Percentiles rank a stretch among this genome's conserved stretches.
These are phyloP conservation scores for Candida nanaspora DNA, from an alignment of 805 yeast species.

Conservation along the genomic window DNA sequence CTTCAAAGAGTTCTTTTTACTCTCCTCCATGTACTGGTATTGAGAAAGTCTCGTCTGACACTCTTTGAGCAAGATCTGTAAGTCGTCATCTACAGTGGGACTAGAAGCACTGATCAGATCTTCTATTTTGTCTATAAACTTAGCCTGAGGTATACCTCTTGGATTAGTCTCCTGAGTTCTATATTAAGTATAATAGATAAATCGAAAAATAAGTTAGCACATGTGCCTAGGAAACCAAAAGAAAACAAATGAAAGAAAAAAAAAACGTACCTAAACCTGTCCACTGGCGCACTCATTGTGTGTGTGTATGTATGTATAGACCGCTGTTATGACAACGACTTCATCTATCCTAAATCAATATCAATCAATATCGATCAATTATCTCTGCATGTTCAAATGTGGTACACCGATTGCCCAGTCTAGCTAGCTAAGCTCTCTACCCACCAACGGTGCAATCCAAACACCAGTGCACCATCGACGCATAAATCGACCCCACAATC, in stretches of 20 bases:
- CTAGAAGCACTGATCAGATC: conserved; percentile 48
- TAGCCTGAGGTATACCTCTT: conserved; percentile 95
- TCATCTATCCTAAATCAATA: too few relatives aligned
- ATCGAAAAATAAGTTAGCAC: conserved; percentile 1
- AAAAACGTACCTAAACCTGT: conserved; percentile 7
- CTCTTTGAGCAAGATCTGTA: conserved; percentile 46
- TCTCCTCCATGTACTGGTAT: conserved; percentile 78
- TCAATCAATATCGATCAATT: too few relatives aligned
- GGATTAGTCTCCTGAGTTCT: conserved; percentile 67
- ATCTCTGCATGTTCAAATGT: too few relatives aligned
- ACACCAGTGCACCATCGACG: too few relatives aligned
- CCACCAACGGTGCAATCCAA: too few relatives aligned
- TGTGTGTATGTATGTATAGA: too few relatives aligned
- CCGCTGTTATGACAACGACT: too few relatives aligned
- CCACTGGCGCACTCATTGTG: conserved; percentile 3
- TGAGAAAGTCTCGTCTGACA: conserved; percentile 87
- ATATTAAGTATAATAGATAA: neutral
- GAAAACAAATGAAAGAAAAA: neutral
- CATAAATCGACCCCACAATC: too few relatives aligned
- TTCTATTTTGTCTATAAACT: conserved; percentile 80
- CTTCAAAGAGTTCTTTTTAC: conserved; percentile 39
- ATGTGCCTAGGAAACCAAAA: neutral
- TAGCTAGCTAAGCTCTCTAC: too few relatives aligned
- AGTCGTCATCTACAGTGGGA: conserved; percentile 20
- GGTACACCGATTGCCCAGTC: too few relatives aligned